Base-by-base conservation (phyloP, 108 stramenopile genomes). In the Skeletonema tropicum region DNA sequence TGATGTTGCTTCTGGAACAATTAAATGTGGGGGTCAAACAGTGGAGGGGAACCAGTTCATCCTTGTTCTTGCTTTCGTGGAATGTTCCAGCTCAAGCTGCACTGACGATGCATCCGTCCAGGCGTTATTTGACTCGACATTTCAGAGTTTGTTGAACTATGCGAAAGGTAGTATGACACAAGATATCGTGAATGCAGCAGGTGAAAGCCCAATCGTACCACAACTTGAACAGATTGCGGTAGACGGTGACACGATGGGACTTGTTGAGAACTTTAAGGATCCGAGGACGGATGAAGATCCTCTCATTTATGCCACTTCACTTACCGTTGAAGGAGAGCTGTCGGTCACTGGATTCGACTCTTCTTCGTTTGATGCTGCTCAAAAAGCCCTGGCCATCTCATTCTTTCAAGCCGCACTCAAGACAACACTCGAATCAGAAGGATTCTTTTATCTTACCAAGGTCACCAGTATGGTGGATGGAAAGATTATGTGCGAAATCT, bases 261-360 rank as follows among this genome's bases (percentile, higher is more conserved):
- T 66, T 13, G 45, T n/a, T 12, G 74, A 66, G n/a, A 67, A 58
- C 7, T 75, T 45, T 57, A 60, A 14, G 3, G 63, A 74, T 39
- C 64, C 74, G 5, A 29, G 26, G 26, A 49, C 29, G 12, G 66
- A 68, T 12, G 13, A 57, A 13, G 41, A 49, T 12, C 46, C 21
- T 60, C 59, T 41, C 32, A 30, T 62, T 26, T 32, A 65, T 38
- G 68, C 52, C 29, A 14, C 36, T 33, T 46, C 48, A 29, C 61
- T 68, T 13, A 76, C 67, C n/a, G 68, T 48, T 12, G 39, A 60
- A 31, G 74, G 74, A 8, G 58, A 58, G 15, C 62, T 76, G 3
- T 68, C 74, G 1, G 74, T 75, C 9, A 15, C 60, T 23, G 66
- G 60, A 35, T 26, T 75, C 15, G 46, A 39, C 12, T 31, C 35